phyloP scores from a whole-genome alignment of 108 stramenopile genomes.

The Skeletonema marinoi region DNA sequence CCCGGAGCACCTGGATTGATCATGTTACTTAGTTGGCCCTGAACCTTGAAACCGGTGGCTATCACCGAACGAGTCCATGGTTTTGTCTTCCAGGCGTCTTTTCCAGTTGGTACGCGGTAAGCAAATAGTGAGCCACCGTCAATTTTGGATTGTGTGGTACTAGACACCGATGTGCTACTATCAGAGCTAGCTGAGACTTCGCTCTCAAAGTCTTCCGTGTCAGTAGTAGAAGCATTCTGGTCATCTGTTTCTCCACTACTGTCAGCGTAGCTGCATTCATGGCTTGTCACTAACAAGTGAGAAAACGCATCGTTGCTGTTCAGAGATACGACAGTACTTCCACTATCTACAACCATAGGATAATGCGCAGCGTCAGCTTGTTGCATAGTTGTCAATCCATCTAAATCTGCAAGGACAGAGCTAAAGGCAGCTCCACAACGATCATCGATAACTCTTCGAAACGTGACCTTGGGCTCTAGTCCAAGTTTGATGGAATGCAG shows the following conservation, averaged over 20 bases:
- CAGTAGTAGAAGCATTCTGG: neutral
- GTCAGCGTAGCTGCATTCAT: conserved; percentile 74
- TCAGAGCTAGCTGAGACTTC: neutral
- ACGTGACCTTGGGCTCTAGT: conserved; percentile 56
- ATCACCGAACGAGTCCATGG: conserved; percentile 85
- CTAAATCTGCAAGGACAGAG: conserved; percentile 84
- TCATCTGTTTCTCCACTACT: conserved; percentile 1
- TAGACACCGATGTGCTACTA: neutral
- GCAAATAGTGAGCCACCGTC: conserved; percentile 91
- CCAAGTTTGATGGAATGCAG: conserved; percentile 83
- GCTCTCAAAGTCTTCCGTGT: neutral
- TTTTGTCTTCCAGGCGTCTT: conserved; percentile 67
- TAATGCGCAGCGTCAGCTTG: neutral
- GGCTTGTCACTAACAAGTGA: conserved; percentile 78
- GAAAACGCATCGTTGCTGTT: conserved; percentile 68
- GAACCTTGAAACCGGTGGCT: conserved; percentile 90
- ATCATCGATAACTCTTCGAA: conserved; percentile 78
- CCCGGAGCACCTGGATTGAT: conserved; percentile 97
- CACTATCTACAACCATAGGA: conserved; percentile 64
- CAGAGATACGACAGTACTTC: conserved; percentile 72
- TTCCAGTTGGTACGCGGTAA: conserved; percentile 78
- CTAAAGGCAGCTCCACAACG: conserved; percentile 90
- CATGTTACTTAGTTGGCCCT: conserved; percentile 82
- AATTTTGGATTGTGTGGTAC: conserved; percentile 32
- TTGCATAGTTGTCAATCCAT: conserved; percentile 35